phyloP scores from a whole-genome alignment of 495 filamentous ascomycete genomes.

The Paragyromitra xinjiangensis region DNA sequence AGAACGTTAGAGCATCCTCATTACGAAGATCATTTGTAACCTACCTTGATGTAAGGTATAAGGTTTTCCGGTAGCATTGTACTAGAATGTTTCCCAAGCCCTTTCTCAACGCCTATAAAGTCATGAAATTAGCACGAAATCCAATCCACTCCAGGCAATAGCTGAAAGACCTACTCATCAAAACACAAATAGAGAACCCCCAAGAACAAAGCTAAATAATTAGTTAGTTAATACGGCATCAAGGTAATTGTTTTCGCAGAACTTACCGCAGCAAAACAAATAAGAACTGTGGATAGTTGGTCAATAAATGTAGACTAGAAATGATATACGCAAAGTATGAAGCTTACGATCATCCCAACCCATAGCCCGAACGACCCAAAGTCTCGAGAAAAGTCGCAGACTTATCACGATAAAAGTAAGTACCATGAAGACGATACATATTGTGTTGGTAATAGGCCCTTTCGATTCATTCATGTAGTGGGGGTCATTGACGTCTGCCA shows the following conservation, averaged over 20 bases:
- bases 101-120: constrained; percentile 25
- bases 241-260: not conserved
- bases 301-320: constrained; percentile 20
- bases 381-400: constrained; percentile 48
- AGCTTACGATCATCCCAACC: constrained; percentile 51
- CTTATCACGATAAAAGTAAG: constrained; percentile 37
- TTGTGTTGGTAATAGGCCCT: constrained; percentile 25
- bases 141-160: not conserved
- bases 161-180: constrained; percentile 36
- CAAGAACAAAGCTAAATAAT: constrained; percentile 29
- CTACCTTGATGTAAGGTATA: constrained; percentile 37
- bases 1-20: constrained; percentile 8
- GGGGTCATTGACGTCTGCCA: constrained; percentile 9
- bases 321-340: not conserved
- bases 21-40: not conserved
- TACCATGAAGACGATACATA: constrained; percentile 47
- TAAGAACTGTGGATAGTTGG: constrained; percentile 32
- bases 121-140: constrained; percentile 1
- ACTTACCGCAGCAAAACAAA: constrained; percentile 44
- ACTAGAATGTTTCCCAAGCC: constrained; percentile 36
- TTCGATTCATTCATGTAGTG: constrained; percentile 29
- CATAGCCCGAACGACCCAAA: constrained; percentile 47
- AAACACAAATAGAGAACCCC: constrained; percentile 36
- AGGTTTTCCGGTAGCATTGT: constrained; percentile 35
- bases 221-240: not conserved